Evolutionary conservation across 75 land plant species (phyloP).

Genomic region (Isoetes taiwanensis): DNA sequence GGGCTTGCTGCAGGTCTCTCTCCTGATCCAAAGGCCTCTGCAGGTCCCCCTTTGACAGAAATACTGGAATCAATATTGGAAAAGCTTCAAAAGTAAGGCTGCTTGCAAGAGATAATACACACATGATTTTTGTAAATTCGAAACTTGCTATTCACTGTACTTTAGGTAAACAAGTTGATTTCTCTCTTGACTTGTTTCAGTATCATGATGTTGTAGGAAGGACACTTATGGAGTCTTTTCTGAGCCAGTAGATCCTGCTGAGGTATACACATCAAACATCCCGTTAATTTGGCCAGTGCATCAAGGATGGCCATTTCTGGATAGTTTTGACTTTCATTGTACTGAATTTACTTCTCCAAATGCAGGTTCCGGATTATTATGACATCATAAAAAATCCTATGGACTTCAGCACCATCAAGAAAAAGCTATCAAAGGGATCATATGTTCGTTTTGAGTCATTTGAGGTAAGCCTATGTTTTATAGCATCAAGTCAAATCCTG

Average conservation of each 20-base stretch:
- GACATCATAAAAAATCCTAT: conserved; percentile 87
- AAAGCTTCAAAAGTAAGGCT: too few relatives aligned
- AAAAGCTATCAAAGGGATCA: conserved; percentile 46
- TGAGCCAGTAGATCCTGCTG: conserved; percentile 78
- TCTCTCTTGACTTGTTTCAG: too few relatives aligned
- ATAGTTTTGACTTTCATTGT: background rate
- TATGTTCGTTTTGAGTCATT: conserved; percentile 51
- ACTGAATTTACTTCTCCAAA: background rate
- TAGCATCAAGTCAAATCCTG: background rate
- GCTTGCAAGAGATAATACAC: too few relatives aligned
- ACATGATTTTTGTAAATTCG: too few relatives aligned
- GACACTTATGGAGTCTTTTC: conserved; percentile 78
- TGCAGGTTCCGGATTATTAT: conserved; percentile 82
- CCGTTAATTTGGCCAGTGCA: background rate
- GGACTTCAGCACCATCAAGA: conserved; percentile 82
- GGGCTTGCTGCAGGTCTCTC: too few relatives aligned
- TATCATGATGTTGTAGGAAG: too few relatives aligned
- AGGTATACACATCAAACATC: conserved; percentile 26
- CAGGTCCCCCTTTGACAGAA: too few relatives aligned
- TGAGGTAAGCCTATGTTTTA: conserved; percentile 43
- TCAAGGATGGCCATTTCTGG: background rate
- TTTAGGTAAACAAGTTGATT: too few relatives aligned
- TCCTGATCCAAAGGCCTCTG: too few relatives aligned
- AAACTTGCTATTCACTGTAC: too few relatives aligned
- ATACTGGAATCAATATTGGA: too few relatives aligned